Evolutionary conservation across 2,329 filamentous ascomycete species (phyloP), one percentile per base, ranked within the genome.

Genomic region (Fusarium sp.): DNA sequence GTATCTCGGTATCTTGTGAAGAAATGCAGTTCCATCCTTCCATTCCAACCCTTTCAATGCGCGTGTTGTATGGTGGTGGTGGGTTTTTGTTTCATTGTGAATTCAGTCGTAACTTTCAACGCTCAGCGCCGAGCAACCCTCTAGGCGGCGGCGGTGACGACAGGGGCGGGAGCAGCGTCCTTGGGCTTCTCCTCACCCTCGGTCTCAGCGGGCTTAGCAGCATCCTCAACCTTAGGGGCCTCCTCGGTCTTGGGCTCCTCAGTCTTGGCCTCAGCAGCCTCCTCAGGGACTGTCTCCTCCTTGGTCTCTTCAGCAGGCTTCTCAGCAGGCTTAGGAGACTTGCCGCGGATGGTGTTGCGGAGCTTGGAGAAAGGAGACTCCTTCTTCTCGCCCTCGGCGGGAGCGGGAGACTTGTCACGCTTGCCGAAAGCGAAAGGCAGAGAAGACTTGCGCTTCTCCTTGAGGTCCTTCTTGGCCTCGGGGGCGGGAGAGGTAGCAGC

Each of bases 371-470:
- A 88, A 54, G 84, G 80, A 58, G 82, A 82, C 67, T 83, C 84
- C 65, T 72, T 69, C 82, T 86, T 86, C 79, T 87, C 84, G 76
- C 91, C 90, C 72, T 88, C 84, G 68, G 90, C 90, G 2, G 85
- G 85, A 35, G 81, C 74, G 43, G 82, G 77, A 35, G 80, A 80
- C 80, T 87, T 86, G 79, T 91, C 90, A 85, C 95, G 95, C 87
- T 93, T 91, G 74, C 92, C 89, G 75, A 88, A 90, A 74, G 88
- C 88, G 81, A 96, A 96, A 47, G 85, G 85, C 11, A 88, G 80
- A 75, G 94, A 90, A 70, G 92, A 96, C 80, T 89, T 89, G 80
- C 93, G 92, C 91, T 96, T 97, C 80, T 88, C 85, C 88, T 93
- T 94, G 72, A 84, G 78, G 66, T 87, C 86, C 80, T 88, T 88